These are phyloP conservation scores for Syzygium grande DNA, from an alignment of 345 rosid species.

Conservation along the genomic window DNA sequence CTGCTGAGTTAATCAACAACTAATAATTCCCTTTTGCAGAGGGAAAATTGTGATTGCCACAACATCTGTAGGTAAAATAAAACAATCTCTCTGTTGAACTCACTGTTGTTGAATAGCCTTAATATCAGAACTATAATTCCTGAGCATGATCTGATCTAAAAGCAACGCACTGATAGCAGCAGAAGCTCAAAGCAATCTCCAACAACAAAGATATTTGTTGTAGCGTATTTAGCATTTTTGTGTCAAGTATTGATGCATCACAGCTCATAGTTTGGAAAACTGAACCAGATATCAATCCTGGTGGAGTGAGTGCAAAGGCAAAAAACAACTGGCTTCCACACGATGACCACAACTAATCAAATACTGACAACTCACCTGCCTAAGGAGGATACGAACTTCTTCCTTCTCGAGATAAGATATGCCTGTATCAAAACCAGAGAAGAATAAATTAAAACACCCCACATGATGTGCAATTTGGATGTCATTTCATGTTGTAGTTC, in stretches of 20 bases:
- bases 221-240: not conserved
- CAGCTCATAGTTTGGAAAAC: not conserved
- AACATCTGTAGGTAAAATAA: not conserved
- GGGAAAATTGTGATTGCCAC: not conserved
- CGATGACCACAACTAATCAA: not conserved
- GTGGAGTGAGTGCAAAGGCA: not conserved
- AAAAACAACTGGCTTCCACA: not conserved
- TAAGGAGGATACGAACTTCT: conserved; percentile 83
- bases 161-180: not conserved
- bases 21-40: not conserved
- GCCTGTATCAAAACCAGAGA: conserved; percentile 29
- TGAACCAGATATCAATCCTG: not conserved
- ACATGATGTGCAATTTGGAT: not conserved
- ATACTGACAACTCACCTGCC: conserved; percentile 47
- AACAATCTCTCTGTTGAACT: not conserved
- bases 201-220: not conserved
- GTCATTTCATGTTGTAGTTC: not conserved
- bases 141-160: not conserved
- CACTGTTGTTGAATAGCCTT: not conserved
- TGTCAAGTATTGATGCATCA: not conserved
- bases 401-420: conserved; percentile 85
- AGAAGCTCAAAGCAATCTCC: not conserved
- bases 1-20: not conserved
- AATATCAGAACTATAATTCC: not conserved
- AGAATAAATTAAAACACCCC: not conserved